Evolutionary conservation across 306 rosid species (phyloP), one percentile per base, ranked within the genome.

Genomic region (Geum urbanum): DNA sequence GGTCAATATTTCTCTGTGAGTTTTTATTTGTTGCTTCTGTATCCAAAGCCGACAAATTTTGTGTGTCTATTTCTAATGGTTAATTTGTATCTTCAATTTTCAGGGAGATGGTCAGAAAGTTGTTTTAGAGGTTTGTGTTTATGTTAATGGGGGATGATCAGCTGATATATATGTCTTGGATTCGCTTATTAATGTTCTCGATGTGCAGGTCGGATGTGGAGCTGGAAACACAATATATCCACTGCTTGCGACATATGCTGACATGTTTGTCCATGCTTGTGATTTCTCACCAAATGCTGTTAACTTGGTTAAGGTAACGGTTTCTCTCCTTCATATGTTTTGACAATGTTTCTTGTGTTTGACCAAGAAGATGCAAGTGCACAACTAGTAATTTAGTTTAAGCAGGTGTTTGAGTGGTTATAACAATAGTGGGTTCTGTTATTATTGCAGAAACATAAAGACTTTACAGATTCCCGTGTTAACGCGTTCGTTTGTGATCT

Each of bases 171-270:
- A 14, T 57, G 41, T 50, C 51, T 53, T 35, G 44, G 59, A 45
- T 18, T 24, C 73, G 27, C 32, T 69, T 70, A 47, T 56, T 43
- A 65, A 13, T 75, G 67, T 74, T 57, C 50, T 62, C 57, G 15
- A 63, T 76, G 35, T 64, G 74, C 92, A 94, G 98, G 85, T 76
- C 66, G 97, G 96, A 52, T 90, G 97, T 80, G 97, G 97, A 81
- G 92, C 94, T 70, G 98, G 98, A 72, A 94, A 94, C 79, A 90
- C 92, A n/a, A 85, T 84, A 55, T 94, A 88, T 66, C 98, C 98
- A 46, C 84, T 94, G 84, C 74, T 94, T 56, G 86, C 87, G 0
- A 81, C 91, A 58, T 83, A 85, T 74, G 85, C 87, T 11, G 87
- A 88, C 68, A 83, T 85, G 71, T 90, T 90, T 73, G 88, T 87